Conservation (phyloP, 257 asterid species). For the Gynochthodes officinalis region DNA sequence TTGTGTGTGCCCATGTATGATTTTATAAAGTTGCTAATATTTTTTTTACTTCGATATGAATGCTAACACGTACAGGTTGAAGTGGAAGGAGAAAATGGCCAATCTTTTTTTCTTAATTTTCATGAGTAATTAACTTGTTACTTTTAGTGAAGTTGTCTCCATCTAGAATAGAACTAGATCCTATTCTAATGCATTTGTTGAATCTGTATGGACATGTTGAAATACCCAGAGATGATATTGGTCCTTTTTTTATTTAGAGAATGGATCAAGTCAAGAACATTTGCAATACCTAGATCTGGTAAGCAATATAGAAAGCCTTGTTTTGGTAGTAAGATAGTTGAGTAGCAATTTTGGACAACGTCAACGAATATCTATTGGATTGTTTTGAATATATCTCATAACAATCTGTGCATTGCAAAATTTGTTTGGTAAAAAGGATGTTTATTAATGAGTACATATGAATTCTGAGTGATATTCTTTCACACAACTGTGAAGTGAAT, state of each 20-base stretch:
- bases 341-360: background rate
- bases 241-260: background rate
- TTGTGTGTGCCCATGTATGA: background rate
- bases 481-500: background rate
- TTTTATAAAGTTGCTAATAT: background rate
- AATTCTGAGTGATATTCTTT: too few species aligned
- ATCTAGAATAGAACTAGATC: background rate
- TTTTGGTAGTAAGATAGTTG: background rate
- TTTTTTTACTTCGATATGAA: background rate
- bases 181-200: background rate
- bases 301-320: background rate
- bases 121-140: background rate
- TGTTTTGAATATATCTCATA: background rate
- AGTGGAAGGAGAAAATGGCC: background rate
- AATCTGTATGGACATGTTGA: background rate
- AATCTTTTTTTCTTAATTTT: background rate
- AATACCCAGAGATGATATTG: background rate
- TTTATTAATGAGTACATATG: background rate
- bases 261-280: background rate
- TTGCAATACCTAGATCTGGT: background rate
- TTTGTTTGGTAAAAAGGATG: background rate
- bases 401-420: background rate
- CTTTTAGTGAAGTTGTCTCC: background rate
- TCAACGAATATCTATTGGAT: background rate
- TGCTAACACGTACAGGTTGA: background rate